Percentiles rank a stretch among this genome's conserved stretches.
These are phyloP conservation scores for Chenopodium suecicum DNA, from an alignment of 148 eudicot species.

Conservation along the genomic window DNA sequence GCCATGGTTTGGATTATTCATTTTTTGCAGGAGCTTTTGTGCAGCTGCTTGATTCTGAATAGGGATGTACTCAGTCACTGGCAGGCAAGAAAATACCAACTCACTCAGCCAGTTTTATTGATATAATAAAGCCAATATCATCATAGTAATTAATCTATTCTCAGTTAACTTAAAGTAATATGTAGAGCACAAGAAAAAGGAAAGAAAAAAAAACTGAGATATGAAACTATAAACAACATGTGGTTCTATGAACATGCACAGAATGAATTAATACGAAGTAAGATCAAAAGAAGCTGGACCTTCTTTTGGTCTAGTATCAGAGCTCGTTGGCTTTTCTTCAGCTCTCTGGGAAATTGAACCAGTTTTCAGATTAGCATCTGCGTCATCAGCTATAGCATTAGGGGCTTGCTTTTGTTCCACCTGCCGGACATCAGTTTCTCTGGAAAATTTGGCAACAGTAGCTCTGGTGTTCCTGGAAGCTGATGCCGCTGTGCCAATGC, in stretches of 20 bases:
- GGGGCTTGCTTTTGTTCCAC: constrained; percentile 26
- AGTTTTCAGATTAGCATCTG: constrained; percentile 27
- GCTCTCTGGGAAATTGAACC: constrained; percentile 35
- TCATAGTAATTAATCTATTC: neutral
- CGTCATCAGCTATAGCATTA: constrained; percentile 33
- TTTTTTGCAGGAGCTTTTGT: constrained; percentile 79
- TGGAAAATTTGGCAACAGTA: constrained; percentile 32
- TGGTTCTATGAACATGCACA: neutral
- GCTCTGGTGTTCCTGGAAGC: constrained; percentile 33
- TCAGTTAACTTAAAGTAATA: neutral
- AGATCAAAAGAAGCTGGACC: constrained; percentile 30
- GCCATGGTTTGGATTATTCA: constrained; percentile 50
- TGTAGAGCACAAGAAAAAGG: too few species aligned
- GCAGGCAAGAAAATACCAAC: constrained; percentile 3
- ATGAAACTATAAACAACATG: neutral
- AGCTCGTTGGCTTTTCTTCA: constrained; percentile 47
- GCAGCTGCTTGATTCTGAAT: constrained; percentile 93
- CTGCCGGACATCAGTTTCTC: constrained; percentile 29
- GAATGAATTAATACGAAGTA: neutral
- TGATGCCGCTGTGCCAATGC: constrained; percentile 39
- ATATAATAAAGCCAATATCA: neutral
- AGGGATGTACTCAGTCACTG: constrained; percentile 71
- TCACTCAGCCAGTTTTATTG: neutral
- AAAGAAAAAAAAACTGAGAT: neutral
- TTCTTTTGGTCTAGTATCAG: constrained; percentile 76